Conservation (phyloP, 805 yeast species). For the Wickerhamiella allomyrinae region DNA sequence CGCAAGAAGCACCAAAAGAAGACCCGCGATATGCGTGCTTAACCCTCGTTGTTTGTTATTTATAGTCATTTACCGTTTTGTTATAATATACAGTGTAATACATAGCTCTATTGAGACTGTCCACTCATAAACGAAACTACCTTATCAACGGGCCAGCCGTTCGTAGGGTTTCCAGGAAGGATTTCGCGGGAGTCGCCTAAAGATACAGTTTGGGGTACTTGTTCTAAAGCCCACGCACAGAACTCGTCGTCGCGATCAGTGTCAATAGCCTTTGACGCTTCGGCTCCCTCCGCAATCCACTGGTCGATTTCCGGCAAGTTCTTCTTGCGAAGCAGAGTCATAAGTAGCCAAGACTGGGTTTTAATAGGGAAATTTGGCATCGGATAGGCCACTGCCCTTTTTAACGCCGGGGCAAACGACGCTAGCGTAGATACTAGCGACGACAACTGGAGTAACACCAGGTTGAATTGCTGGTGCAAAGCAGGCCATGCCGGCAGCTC, state of each 20-base stretch:
- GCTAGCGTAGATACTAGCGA: constrained; percentile 62
- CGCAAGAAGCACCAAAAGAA: constrained; percentile 53
- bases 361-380: constrained; percentile 72
- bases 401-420: constrained; percentile 42
- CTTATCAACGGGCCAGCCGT: constrained; percentile 15
- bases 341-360: constrained; percentile 66
- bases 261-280: constrained; percentile 25
- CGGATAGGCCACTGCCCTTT: constrained; percentile 68
- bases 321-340: constrained; percentile 76
- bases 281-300: constrained; percentile 47
- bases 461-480: constrained; percentile 71
- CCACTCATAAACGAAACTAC: constrained; percentile 14
- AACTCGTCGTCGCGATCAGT: constrained; percentile 34
- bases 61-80: background rate
- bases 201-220: constrained; percentile 21
- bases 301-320: constrained; percentile 79
- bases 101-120: background rate
- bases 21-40: constrained; percentile 40
- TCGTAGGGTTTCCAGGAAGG: constrained; percentile 7
- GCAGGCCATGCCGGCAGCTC: constrained; percentile 44
- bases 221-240: constrained; percentile 50
- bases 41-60: background rate
- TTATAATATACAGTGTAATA: background rate
- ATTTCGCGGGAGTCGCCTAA: constrained; percentile 33
- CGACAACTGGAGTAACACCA: constrained; percentile 65